Evolutionary conservation across 2,329 filamentous ascomycete genomes (phyloP), one percentile per base, ranked within the genome.

Genomic region (Fusarium stilboides): DNA sequence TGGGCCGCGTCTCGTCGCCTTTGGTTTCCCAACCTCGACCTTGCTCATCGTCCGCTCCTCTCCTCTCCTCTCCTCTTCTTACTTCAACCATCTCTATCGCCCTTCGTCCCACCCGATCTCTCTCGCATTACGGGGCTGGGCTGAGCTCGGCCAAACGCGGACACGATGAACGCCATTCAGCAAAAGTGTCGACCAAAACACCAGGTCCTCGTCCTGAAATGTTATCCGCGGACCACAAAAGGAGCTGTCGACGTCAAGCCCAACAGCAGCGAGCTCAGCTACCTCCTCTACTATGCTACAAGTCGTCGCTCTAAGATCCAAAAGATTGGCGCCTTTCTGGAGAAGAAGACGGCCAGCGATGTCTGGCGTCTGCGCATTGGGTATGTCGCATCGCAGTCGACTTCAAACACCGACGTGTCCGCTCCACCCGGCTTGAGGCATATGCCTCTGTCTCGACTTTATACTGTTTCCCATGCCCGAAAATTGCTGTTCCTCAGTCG

Each of bases 201-300:
- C 83, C 95, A 98, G 87, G 93, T 98, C 74, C 86, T 98, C 65
- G 91, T 98, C 72, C 88, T 98, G 71, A 98, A 97, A 84, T 98
- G 95, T 85, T 99, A 98, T 80, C 96, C 96, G 40, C 92, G 92
- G 73, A 94, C 93, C 69, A 93, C 93, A 70, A 98, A 98, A 83
- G 94, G 93, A 52, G 91, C 93, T 67, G 92, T 94, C 78, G 94
- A 97, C 76, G 94, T 97, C 77, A 97, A 95, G 82, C 94, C 96
- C 44, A 98, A 98, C 81, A 94, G 94, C 71, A 97, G 94, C 82
- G 96, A 99, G 85, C 89, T 99, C 68, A 97, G 94, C 81, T 98
- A 98, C 79, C 88, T 99, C 70, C 89, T 98, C 56, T 98, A 97
- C 86, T 98, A 99, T 84, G 94, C 93, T 65, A 97, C 93, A 77